A percentile compares a stretch with the other conserved stretches of the same genome.
phyloP scores from a whole-genome alignment of 2,329 filamentous ascomycete genomes.

The Sphaceloma murrayae region DNA sequence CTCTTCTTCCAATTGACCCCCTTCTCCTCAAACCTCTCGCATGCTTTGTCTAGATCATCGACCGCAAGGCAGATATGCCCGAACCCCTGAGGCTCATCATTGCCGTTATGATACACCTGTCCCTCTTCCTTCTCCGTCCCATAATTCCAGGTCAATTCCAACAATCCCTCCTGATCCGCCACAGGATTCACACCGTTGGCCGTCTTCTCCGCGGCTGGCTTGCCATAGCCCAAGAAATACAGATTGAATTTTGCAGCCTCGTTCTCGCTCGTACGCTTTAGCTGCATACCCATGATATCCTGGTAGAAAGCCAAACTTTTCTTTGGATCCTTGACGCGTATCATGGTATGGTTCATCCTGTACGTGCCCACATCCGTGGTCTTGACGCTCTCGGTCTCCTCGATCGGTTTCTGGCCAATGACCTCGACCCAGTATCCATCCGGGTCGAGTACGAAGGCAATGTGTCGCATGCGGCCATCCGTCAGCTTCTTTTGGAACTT shows the following conservation, averaged over 20 bases:
- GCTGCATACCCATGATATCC: slow-evolving; percentile 79
- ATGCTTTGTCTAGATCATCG: slow-evolving; percentile 81
- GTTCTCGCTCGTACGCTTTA: slow-evolving; percentile 64
- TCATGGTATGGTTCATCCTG: slow-evolving; percentile 63
- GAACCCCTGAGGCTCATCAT: slow-evolving; percentile 83
- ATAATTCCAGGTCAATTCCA: slow-evolving; percentile 82
- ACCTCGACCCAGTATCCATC: slow-evolving; percentile 58
- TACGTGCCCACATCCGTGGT: slow-evolving; percentile 68
- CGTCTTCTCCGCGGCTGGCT: slow-evolving; percentile 39
- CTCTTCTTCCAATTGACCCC: slow-evolving; percentile 90
- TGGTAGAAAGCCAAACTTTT: slow-evolving; percentile 45
- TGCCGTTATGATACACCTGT: slow-evolving; percentile 88
- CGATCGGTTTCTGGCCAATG: slow-evolving; percentile 60
- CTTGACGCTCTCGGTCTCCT: slow-evolving; percentile 61
- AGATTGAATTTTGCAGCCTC: slow-evolving; percentile 68
- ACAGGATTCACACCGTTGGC: slow-evolving; percentile 49
- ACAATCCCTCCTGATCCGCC: slow-evolving; percentile 65
- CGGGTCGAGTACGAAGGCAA: slow-evolving; percentile 69
- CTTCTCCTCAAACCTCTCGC: slow-evolving; percentile 71
- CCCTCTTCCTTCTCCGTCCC: slow-evolving; percentile 73
- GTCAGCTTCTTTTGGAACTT: slow-evolving; percentile 89
- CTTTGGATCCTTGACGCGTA: slow-evolving; percentile 66
- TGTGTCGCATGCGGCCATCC: slow-evolving; percentile 77
- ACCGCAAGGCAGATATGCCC: slow-evolving; percentile 85
- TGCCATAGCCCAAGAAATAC: slow-evolving; percentile 78